Percentiles rank a stretch among this genome's conserved stretches.
phyloP scores from a whole-genome alignment of 495 filamentous ascomycete genomes.

The Podospora pseudocomata region DNA sequence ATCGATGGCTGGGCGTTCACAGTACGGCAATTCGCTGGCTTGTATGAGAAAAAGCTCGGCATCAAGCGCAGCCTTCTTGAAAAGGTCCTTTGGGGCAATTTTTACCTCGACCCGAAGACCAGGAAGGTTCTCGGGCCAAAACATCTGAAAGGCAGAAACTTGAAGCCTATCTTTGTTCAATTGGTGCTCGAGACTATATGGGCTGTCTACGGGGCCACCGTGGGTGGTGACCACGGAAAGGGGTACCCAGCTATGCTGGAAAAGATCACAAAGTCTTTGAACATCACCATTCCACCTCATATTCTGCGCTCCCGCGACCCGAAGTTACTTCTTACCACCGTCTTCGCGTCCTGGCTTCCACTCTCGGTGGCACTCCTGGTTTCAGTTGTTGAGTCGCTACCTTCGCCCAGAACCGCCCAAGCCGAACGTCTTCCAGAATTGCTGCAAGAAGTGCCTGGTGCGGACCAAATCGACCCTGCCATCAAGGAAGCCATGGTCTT shows the following conservation, averaged over 20 bases:
- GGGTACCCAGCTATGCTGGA: slow-evolving; percentile 80
- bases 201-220: slow-evolving; percentile 93
- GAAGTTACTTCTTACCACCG: slow-evolving; percentile 72
- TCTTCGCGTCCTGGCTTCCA: slow-evolving; percentile 89
- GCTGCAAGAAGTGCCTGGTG: slow-evolving; percentile 76
- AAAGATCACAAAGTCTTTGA: slow-evolving; percentile 91
- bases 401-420: slow-evolving; percentile 81
- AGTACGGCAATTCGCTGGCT: slow-evolving; percentile 82
- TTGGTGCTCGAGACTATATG: slow-evolving; percentile 94
- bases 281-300: slow-evolving; percentile 76
- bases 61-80: slow-evolving; percentile 89
- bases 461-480: slow-evolving; percentile 59
- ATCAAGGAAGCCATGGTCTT: slow-evolving; percentile 75
- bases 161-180: slow-evolving; percentile 98
- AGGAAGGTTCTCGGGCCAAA: slow-evolving; percentile 87
- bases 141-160: slow-evolving; percentile 82
- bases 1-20: slow-evolving; percentile 99
- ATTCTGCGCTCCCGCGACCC: slow-evolving; percentile 82
- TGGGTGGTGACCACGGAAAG: slow-evolving; percentile 73
- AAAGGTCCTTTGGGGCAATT: slow-evolving; percentile 96
- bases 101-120: slow-evolving; percentile 94
- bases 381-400: slow-evolving; percentile 88
- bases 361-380: slow-evolving; percentile 90
- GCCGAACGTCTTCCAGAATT: slow-evolving; percentile 73
- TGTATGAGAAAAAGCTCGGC: slow-evolving; percentile 96